Conservation (phyloP, 2,329 filamentous ascomycete genomes). For the Clonostachys rhizophaga region DNA sequence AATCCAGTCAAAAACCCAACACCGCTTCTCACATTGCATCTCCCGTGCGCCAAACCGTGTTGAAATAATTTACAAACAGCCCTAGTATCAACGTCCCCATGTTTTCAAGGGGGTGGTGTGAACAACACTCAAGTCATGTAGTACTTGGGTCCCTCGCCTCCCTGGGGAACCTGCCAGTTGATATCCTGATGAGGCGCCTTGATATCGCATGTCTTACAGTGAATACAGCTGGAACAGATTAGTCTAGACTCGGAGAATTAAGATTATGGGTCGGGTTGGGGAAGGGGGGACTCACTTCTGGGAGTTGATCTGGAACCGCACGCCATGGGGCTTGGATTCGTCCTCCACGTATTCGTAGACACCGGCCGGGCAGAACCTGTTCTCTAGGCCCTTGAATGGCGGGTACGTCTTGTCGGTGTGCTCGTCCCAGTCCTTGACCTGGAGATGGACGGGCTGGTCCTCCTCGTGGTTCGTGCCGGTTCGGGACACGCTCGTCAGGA, state of each 20-base stretch:
- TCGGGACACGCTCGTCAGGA: slow-evolving; percentile 88
- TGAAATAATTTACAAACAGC: too few species aligned
- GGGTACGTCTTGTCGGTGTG: slow-evolving; percentile 83
- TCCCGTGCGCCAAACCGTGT: too few species aligned
- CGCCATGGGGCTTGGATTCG: slow-evolving; percentile 75
- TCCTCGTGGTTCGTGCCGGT: slow-evolving; percentile 99
- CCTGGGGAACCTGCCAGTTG: slow-evolving; percentile 93
- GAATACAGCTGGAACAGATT: slow-evolving; percentile 69
- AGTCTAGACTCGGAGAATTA: not conserved
- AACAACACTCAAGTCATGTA: slow-evolving; percentile 52
- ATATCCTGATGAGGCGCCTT: slow-evolving; percentile 97
- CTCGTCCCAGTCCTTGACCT: slow-evolving; percentile 91
- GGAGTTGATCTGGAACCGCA: slow-evolving; percentile 95
- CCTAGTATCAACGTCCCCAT: too few species aligned
- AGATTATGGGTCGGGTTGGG: not conserved
- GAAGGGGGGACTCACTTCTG: slow-evolving; percentile 71
- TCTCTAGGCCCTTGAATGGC: slow-evolving; percentile 86
- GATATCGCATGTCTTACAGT: slow-evolving; percentile 99
- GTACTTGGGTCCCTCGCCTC: slow-evolving; percentile 74
- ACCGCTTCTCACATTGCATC: too few species aligned
- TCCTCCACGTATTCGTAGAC: slow-evolving; percentile 99
- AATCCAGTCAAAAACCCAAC: slow-evolving; percentile 1
- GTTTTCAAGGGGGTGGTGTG: not conserved
- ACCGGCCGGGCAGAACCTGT: slow-evolving; percentile 92
- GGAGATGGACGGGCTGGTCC: slow-evolving; percentile 93